Evolutionary conservation across 2,329 filamentous ascomycete species (phyloP).

Genomic region (Venturia oleaginea): DNA sequence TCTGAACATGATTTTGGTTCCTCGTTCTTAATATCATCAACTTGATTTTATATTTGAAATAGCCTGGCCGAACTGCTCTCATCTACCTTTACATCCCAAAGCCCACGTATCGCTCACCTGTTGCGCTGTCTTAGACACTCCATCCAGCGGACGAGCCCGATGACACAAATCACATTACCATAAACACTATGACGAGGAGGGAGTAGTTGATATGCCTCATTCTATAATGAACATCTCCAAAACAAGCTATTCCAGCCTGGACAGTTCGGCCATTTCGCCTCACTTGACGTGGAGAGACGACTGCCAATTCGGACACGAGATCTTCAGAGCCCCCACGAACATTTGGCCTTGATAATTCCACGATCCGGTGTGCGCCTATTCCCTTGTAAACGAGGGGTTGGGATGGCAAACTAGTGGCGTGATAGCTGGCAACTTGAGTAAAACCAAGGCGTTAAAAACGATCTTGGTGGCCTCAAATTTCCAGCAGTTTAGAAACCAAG

Average conservation of each 20-base stretch:
- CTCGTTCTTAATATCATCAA: not conserved
- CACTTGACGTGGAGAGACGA: not conserved
- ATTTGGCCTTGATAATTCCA: not conserved
- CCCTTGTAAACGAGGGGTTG: too few relatives aligned
- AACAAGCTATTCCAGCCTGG: not conserved
- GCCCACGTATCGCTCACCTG: not conserved
- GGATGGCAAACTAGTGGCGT: too few relatives aligned
- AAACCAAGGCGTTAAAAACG: too few relatives aligned
- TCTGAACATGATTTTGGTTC: not conserved
- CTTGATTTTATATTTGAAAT: not conserved
- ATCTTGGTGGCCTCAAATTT: too few relatives aligned
- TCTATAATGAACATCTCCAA: not conserved
- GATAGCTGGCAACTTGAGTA: too few relatives aligned
- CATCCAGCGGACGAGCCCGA: not conserved
- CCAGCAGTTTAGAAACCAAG: too few relatives aligned
- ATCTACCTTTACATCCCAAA: not conserved
- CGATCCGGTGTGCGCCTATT: not conserved
- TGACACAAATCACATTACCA: not conserved
- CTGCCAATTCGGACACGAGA: not conserved
- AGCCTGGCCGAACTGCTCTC: not conserved
- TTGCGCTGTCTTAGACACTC: not conserved
- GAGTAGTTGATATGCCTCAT: not conserved
- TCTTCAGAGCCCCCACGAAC: not conserved
- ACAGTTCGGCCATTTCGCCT: not conserved
- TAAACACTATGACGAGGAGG: not conserved